Base-by-base conservation (phyloP, 2,329 filamentous ascomycete species). In the Xenosphaeropsis pyriputrescens region DNA sequence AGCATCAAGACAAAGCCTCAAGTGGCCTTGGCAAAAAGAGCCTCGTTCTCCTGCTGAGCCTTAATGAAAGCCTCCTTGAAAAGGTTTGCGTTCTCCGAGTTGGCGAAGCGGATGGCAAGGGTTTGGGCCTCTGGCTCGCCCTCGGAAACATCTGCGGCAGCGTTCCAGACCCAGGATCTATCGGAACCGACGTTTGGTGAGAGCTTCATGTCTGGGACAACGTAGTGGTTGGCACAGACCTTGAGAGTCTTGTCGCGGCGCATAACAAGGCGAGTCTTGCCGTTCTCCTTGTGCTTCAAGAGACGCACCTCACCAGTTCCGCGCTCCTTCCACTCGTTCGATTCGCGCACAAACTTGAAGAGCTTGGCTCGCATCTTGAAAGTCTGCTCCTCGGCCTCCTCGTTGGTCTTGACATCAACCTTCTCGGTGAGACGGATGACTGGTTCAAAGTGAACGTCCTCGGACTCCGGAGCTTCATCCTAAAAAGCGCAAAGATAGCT, bases 281-380 rank as follows among this genome's bases (percentile, higher is more conserved):
- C 78, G 62, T 94, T 95, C 70, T 95, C 88, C 75, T 86, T 91
- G 73, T 98, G 91, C 79, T 95, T 96, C 58, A 98, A 72, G 62
- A 98, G 73, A 57, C 89, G 78, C 47, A 96, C 88, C 55, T 96
- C 89, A 53, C 91, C 91, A 47, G 91, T 96, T 48, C 91, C 91
- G 58, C 91, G 82, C 77, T 98, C 91, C 74, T 96, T 98, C 91
- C 91, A 98, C 70, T 96, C 91, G 61, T 80, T 80, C 52, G 72
- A 75, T 38, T 94, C 85, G 52, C 83, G 76, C 64, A 94, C 80
- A 61, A 96, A 98, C 68, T 88, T 89, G 79, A 98, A 98, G 48
- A 98, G 81, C 76, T 98, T 98, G 57, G 91, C 91, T 54, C 91
- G 85, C 89, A 96, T 95, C 79, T 96, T 96, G 78, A 96, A 98